Conservation (phyloP, 2,329 filamentous ascomycete species). For the Fonsecaea pugnacius region DNA sequence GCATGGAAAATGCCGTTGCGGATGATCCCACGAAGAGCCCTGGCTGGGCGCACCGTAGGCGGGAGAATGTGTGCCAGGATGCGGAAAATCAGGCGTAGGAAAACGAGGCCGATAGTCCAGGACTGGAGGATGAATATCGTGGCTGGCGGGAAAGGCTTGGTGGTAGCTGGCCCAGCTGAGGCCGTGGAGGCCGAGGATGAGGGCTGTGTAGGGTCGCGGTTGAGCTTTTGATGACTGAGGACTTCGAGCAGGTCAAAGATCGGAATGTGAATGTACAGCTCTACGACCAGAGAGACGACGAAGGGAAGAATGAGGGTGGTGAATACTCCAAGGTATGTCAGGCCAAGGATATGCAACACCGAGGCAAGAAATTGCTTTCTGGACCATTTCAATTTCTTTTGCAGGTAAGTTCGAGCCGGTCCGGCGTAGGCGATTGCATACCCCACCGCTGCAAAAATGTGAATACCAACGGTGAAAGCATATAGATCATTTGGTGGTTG, state of each 20-base stretch:
- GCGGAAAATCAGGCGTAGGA: constrained; percentile 75
- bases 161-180: not conserved
- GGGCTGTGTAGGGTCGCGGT: not conserved
- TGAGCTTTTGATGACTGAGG: constrained; percentile 16
- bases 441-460: constrained; percentile 70
- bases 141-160: constrained; percentile 44
- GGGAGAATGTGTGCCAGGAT: constrained; percentile 57
- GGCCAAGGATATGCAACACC: constrained; percentile 48
- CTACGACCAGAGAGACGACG: constrained; percentile 76
- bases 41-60: constrained; percentile 65
- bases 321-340: constrained; percentile 76
- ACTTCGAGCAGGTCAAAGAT: constrained; percentile 73
- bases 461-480: constrained; percentile 88
- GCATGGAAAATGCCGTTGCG: constrained; percentile 78
- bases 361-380: constrained; percentile 30
- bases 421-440: constrained; percentile 63
- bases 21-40: constrained; percentile 74
- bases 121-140: constrained; percentile 87
- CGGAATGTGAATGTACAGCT: constrained; percentile 87
- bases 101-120: constrained; percentile 91
- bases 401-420: constrained; percentile 20
- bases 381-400: constrained; percentile 25
- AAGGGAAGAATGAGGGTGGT: constrained; percentile 80
- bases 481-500: constrained; percentile 91
- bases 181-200: not conserved